Evolutionary conservation across 2,329 filamentous ascomycete genomes (phyloP), one percentile per base, ranked within the genome.

Genomic region (Pyrenophora seminiperda): DNA sequence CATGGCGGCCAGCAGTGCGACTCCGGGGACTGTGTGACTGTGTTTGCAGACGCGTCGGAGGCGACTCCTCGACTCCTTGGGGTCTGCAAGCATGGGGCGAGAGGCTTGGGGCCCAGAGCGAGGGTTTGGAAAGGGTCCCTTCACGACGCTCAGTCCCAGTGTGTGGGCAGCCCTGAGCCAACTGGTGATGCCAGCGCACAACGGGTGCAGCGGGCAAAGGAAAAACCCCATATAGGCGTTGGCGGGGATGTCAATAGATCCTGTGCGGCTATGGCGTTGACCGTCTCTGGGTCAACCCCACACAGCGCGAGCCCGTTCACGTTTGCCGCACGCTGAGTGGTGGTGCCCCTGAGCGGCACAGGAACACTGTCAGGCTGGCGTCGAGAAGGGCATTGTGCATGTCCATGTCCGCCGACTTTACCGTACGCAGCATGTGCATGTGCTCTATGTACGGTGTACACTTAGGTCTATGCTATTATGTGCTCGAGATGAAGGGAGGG

Each of bases 401-500:
- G n/a, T n/a, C n/a, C n/a, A n/a, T n/a, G n/a, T n/a, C n/a, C n/a
- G n/a, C n/a, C n/a, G n/a, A n/a, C n/a, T n/a, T n/a, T n/a, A n/a
- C n/a, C n/a, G n/a, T n/a, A n/a, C n/a, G n/a, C n/a, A n/a, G n/a
- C n/a, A n/a, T n/a, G n/a, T n/a, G n/a, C n/a, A n/a, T n/a, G n/a
- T n/a, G n/a, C n/a, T n/a, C n/a, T n/a, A n/a, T n/a, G n/a, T n/a
- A n/a, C n/a, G n/a, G n/a, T n/a, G n/a, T n/a, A n/a, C n/a, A n/a
- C n/a, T n/a, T n/a, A n/a, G n/a, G n/a, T n/a, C n/a, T n/a, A n/a
- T n/a, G n/a, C n/a, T n/a, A n/a, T n/a, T n/a, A n/a, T n/a, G 43
- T 31, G 18, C 37, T 44, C n/a, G 30, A 61, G 59, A 64, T 62
- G 59, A 62, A 58, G 57, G 60, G 59, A 56, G 60, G 59, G 22